Conservation (phyloP, 352 stramenopile genomes). For the Globisporangium nunn region DNA sequence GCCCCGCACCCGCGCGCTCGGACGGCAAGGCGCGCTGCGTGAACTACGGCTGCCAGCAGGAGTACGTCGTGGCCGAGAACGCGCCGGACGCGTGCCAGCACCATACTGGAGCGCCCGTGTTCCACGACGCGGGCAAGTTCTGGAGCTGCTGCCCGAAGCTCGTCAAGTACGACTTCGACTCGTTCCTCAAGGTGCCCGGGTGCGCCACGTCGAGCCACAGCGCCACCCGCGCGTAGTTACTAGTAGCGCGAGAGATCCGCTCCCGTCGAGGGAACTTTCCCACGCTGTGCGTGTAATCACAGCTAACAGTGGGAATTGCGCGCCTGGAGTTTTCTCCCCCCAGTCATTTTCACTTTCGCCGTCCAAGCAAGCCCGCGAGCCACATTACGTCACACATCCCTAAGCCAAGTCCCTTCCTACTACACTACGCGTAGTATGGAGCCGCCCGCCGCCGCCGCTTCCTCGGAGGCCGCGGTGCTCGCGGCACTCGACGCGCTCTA, state of each 20-base stretch:
- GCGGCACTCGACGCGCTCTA: constrained; percentile 56
- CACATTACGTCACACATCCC: no score
- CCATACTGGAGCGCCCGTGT: constrained; percentile 85
- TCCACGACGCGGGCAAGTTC: constrained; percentile 92
- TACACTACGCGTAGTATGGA: not conserved
- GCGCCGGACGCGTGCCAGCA: constrained; percentile 62
- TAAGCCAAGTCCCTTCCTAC: no score
- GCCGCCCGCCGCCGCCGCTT: not conserved
- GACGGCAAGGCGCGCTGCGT: constrained; percentile 89
- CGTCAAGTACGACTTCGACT: constrained; percentile 94
- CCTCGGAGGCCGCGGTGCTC: constrained; percentile 29
- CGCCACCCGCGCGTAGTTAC: constrained; percentile 25
- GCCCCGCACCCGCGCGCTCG: constrained; percentile 35
- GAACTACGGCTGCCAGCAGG: constrained; percentile 89
- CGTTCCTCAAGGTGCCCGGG: constrained; percentile 87
- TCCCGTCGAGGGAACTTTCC: no score
- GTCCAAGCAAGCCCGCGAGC: no score
- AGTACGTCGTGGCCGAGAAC: constrained; percentile 90
- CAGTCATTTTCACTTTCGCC: no score
- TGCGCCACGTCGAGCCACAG: constrained; percentile 81
- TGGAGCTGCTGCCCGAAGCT: constrained; percentile 91
- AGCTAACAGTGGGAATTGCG: no score
- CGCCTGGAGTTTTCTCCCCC: no score
- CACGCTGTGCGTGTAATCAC: no score
- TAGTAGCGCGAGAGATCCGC: no score